These are phyloP conservation scores for Cercis canadensis DNA, from an alignment of 306 rosid species.

Conservation along the genomic window DNA sequence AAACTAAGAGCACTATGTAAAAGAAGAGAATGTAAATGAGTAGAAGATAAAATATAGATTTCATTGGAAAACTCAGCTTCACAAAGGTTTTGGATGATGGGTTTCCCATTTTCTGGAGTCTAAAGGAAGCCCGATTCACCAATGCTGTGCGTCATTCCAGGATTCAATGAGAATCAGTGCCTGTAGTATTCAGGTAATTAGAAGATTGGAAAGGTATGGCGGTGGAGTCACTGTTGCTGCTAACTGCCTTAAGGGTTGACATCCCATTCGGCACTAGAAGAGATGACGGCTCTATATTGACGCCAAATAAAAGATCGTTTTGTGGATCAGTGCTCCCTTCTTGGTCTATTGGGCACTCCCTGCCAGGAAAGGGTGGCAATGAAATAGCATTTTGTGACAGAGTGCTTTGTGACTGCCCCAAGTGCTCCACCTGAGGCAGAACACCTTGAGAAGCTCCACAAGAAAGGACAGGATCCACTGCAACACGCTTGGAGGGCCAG, in stretches of 20 bases:
- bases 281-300: conserved; percentile 84
- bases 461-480: conserved; percentile 80
- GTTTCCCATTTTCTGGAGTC: conserved; percentile 67
- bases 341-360: conserved; percentile 87
- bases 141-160: conserved; percentile 65
- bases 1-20: neutral
- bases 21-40: neutral
- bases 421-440: conserved; percentile 73
- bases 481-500: conserved; percentile 88
- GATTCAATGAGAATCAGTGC: conserved; percentile 63
- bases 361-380: conserved; percentile 95
- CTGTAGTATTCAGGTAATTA: conserved; percentile 68
- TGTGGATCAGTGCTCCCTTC: conserved; percentile 84
- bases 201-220: conserved; percentile 69
- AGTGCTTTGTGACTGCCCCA: conserved; percentile 63
- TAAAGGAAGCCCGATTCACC: conserved; percentile 77
- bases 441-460: conserved; percentile 73
- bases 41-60: neutral
- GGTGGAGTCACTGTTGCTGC: conserved; percentile 57
- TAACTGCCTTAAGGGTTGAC: conserved; percentile 70
- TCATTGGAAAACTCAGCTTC: conserved; percentile 59
- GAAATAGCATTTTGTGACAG: conserved; percentile 64
- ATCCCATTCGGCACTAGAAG: conserved; percentile 85
- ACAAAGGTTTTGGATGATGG: conserved; percentile 76
- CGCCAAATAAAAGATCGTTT: conserved; percentile 87